Base-by-base conservation (phyloP, 2,329 filamentous ascomycete species). In the Pyrenochaeta sp. region DNA sequence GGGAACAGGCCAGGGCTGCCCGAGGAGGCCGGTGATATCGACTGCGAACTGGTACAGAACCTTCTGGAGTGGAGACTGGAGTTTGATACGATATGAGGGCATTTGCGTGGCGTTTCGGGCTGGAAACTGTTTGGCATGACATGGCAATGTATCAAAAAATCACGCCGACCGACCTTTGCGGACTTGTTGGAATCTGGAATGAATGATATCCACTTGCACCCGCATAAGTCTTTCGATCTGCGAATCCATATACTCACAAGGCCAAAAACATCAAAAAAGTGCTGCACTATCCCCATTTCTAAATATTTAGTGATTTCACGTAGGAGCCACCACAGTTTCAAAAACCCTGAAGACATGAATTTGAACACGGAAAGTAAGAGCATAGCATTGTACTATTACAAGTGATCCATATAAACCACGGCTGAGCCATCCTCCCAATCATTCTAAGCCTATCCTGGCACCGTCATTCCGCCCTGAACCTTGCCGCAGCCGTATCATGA, bases 1-100 rank as follows among this genome's bases (percentile, higher is more conserved):
- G 72, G 52, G 72, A 75, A 52, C 68, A 71, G 41, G 64, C 66
- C 32, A 60, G 71, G 49, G 71, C 71, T 33, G 63, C 69, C 44
- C 57, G 69, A 29, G 57, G 52, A 17, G 64, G 60, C 37, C 52
- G 66, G 53, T 68, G 23, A 27, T 27, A 4, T 4, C 23, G 23
- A 27, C 23, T 27, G 23, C 23, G 23, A 27, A 27, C 23, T 27
- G 43, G 17, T 3, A 43, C 18, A n/a, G n/a, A 4, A 46, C 17
- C 4, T 31, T 21, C 21, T 11, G 9, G 32, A 21, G 35, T 10
- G 15, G 45, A 53, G 20, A 45, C 51, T 45, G 60, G 49, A 57
- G 55, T 54, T 48, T 49, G 23, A 27, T 27, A 27, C 23, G 23
- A 27, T 27, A 45, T 47, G 33, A 51, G 43, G 45, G 56, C 62